Percentiles rank a stretch among this genome's conserved stretches.
Evolutionary conservation across 1,284 basidiomycete genomes (phyloP).

Genomic region (Ganoderma lucidum): DNA sequence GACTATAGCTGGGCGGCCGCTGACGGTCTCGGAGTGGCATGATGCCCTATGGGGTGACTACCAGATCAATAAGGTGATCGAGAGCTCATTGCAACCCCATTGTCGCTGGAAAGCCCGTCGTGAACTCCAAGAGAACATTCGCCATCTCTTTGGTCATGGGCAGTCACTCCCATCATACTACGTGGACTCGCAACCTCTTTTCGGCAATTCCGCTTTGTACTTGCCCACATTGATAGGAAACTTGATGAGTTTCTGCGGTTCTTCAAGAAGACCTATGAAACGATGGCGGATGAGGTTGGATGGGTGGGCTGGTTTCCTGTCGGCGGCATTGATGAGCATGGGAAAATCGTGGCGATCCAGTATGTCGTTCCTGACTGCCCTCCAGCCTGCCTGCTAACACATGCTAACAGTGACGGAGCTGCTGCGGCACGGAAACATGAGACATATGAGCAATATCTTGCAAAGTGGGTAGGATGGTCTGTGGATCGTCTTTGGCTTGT

Average conservation of each 20-base stretch:
- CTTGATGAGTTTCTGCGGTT: background rate
- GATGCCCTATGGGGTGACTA: slow-evolving; percentile 19
- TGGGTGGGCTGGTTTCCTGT: background rate
- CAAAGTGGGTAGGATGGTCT: background rate
- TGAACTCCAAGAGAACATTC: background rate
- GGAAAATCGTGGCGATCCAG: background rate
- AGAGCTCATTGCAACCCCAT: background rate
- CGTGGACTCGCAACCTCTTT: background rate
- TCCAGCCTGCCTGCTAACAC: background rate
- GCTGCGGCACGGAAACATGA: background rate
- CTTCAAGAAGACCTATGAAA: background rate
- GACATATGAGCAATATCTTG: background rate
- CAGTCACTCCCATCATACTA: background rate
- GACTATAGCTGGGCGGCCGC: slow-evolving; percentile 7
- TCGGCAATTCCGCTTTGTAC: background rate
- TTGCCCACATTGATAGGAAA: background rate
- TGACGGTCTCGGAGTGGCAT: slow-evolving; percentile 20
- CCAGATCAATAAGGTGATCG: background rate
- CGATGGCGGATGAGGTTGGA: background rate
- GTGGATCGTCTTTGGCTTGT: background rate
- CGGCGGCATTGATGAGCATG: background rate
- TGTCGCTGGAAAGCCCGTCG: background rate
- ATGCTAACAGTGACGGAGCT: background rate
- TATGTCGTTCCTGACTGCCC: background rate
- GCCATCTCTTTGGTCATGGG: slow-evolving; percentile 2